Percentiles rank a stretch among this genome's conserved stretches.
These are phyloP conservation scores for Stylosanthes scabra DNA, from an alignment of 331 rosid genomes.

Conservation along the genomic window DNA sequence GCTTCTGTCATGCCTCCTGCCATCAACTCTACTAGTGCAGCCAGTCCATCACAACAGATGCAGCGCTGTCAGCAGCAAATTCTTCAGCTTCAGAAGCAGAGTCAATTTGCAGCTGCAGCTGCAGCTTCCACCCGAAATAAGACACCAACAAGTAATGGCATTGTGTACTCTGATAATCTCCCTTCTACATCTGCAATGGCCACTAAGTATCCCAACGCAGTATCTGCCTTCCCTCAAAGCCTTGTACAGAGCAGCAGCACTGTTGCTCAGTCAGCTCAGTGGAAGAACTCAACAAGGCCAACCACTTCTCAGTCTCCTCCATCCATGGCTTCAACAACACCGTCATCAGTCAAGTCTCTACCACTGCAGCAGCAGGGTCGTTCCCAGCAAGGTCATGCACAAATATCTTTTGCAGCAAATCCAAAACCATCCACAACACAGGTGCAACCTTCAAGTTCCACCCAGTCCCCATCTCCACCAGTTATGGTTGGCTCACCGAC, in stretches of 20 bases:
- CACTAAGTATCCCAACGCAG: slow-evolving; percentile 72
- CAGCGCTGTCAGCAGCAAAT: slow-evolving; percentile 58
- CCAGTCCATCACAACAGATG: slow-evolving; percentile 68
- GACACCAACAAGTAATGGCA: slow-evolving; percentile 74
- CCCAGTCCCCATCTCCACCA: slow-evolving; percentile 85
- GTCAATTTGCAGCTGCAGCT: slow-evolving; percentile 52
- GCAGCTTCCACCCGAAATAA: slow-evolving; percentile 59
- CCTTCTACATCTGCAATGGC: slow-evolving; percentile 75
- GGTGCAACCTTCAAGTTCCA: slow-evolving; percentile 63
- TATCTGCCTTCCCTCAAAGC: slow-evolving; percentile 74
- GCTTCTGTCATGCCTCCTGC: slow-evolving; percentile 66
- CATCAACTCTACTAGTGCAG: slow-evolving; percentile 47
- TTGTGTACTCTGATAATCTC: slow-evolving; percentile 70
- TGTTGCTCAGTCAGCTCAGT: slow-evolving; percentile 81
- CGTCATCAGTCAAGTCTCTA: slow-evolving; percentile 62
- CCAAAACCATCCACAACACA: slow-evolving; percentile 66
- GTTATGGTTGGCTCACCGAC: slow-evolving; percentile 89
- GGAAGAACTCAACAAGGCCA: slow-evolving; percentile 76
- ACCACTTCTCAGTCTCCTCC: slow-evolving; percentile 61
- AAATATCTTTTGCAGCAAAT: slow-evolving; percentile 83
- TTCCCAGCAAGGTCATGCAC: slow-evolving; percentile 70
- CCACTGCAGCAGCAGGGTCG: slow-evolving; percentile 73
- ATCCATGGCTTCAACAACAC: slow-evolving; percentile 65
- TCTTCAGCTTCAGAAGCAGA: slow-evolving; percentile 71
- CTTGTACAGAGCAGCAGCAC: slow-evolving; percentile 71